Base-by-base conservation (phyloP, 139 green algal species). In the Asterochloris erici region DNA sequence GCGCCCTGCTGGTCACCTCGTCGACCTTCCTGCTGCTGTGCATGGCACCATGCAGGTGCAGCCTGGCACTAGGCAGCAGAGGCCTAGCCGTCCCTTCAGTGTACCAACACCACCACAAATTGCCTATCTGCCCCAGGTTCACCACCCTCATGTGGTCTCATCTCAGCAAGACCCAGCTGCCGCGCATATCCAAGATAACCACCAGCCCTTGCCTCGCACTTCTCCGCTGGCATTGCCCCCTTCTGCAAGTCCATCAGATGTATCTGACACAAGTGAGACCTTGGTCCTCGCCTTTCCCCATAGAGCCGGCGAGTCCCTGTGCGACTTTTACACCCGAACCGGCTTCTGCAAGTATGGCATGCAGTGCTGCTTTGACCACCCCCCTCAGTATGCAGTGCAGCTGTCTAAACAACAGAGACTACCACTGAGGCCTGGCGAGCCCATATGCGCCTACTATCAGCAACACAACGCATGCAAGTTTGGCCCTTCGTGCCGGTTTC, bases 281-380 rank as follows among this genome's bases (percentile, higher is more conserved):
- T 38, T 24, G 15, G n/a, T 89, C 11, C 80, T 82, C 10, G 70
- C 83, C 12, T 94, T 97, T 73, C 93, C 95, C 1, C 79, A 77
- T 12, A 89, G 95, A 14, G 91, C 92, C 9, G 92, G 90, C 17
- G 84, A 90, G 73, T 84, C 90, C 11, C 23, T 87, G 6, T 98
- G 96, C 87, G 93, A 97, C 21, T 99, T 98, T 76, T 99, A 90
- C 89, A 19, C 87, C 38, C 97, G 96, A 79, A 98, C 94, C 0
- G 96, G 95, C 12, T 83, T 91, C 86, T 97, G 95, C 91, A 82
- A 82, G 86, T 99, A 93, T 85, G 94, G 92, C 0, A 85, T 91
- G 14, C 81, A 27, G 0, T 99, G 96, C 87, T 89, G 90, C 64
- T 99, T 96, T 79, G 90, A 99, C 87, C 96, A 99, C 84, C 95